Conservation (phyloP, 495 filamentous ascomycete species). For the Polyplosphaeria fusca region DNA sequence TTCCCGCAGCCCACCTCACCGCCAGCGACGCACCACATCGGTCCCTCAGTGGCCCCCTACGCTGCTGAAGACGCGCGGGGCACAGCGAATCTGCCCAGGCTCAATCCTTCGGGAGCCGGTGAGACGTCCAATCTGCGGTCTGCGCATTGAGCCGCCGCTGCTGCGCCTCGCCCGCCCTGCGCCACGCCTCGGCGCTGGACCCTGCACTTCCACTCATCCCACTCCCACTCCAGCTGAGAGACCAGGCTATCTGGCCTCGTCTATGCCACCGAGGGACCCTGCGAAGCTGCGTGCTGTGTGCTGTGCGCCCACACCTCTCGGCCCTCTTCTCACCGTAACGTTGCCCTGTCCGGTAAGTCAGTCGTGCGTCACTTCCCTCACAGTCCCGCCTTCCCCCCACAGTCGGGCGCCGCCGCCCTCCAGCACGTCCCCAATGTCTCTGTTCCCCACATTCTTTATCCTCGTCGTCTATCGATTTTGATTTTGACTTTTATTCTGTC, state of each 20-base stretch:
- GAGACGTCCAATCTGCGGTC: not conserved
- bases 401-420: not conserved
- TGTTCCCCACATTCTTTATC: not conserved
- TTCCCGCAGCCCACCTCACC: not conserved
- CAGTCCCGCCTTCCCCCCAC: not conserved
- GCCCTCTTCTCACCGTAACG: not conserved
- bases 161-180: slow-evolving; percentile 18
- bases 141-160: slow-evolving; percentile 10
- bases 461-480: not conserved
- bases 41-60: slow-evolving; percentile 2
- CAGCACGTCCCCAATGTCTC: not conserved
- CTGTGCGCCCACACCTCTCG: slow-evolving; percentile 14
- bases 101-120: slow-evolving; percentile 8
- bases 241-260: slow-evolving; percentile 2
- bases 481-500: slow-evolving; percentile 1
- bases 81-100: slow-evolving; percentile 4
- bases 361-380: slow-evolving; percentile 3
- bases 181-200: not conserved
- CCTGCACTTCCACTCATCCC: not conserved
- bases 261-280: not conserved
- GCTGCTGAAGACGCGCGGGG: slow-evolving; percentile 4
- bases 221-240: slow-evolving; percentile 5
- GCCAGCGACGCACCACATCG: not conserved
- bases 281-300: too few species aligned
- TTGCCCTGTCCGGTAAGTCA: slow-evolving; percentile 10